Evolutionary conservation across 164 flowering plant species (phyloP).

Genomic region (Saururus chinensis): DNA sequence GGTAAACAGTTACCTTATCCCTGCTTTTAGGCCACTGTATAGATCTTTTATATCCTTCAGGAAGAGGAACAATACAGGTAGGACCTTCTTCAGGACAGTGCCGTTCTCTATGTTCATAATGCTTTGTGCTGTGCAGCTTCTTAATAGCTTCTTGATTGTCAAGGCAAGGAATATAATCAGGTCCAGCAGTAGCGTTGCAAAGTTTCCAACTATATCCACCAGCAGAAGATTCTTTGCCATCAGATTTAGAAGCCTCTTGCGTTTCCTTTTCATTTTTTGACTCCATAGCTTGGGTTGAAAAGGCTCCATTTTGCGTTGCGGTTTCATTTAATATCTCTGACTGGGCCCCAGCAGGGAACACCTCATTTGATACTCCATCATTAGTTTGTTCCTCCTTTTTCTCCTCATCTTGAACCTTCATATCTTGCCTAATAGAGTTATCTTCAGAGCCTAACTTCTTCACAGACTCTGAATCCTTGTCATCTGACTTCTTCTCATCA

Average conservation of each 20-base stretch:
- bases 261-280: constrained; percentile 58
- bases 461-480: background rate
- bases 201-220: constrained; percentile 45
- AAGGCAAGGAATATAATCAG: constrained; percentile 95
- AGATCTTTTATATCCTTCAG: constrained; percentile 69
- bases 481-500: constrained; percentile 7
- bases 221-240: constrained; percentile 16
- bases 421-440: constrained; percentile 1
- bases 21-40: constrained; percentile 92
- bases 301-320: constrained; percentile 38
- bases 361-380: constrained; percentile 19
- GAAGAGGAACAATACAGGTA: constrained; percentile 84
- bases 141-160: constrained; percentile 75
- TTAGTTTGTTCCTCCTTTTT: constrained; percentile 21
- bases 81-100: constrained; percentile 85
- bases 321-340: constrained; percentile 54
- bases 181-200: constrained; percentile 77
- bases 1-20: constrained; percentile 55
- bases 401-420: constrained; percentile 16
- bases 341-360: constrained; percentile 41
- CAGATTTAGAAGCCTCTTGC: constrained; percentile 18
- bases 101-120: constrained; percentile 94
- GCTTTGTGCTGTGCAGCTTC: constrained; percentile 68
- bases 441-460: constrained; percentile 1
- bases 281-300: constrained; percentile 62